Base-by-base conservation (phyloP, 148 eudicot genomes). In the Nepenthes gracilis region DNA sequence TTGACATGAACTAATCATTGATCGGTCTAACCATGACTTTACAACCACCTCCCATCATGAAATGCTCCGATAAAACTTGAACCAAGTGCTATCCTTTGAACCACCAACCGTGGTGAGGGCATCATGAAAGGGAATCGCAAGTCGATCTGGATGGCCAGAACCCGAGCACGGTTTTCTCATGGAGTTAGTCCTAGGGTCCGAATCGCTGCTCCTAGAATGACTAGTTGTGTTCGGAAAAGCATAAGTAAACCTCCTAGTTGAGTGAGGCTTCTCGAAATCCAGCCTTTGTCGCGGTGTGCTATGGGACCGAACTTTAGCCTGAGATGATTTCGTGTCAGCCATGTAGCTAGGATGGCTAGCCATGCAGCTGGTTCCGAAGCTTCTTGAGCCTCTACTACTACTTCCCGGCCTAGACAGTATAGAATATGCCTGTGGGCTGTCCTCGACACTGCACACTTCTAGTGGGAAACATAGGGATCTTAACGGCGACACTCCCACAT, bases 331-430 rank as follows among this genome's bases (percentile, higher is more conserved):
- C 10, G 66, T 63, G 14, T 53, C n/a, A 3, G 57, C 54, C 66
- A 63, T 63, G 13, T 36, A 54, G 43, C 36, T 63, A 63, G 45
- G 59, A 65, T 77, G 80, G 78, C 53, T 12, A 49, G 15, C 45
- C 45, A 40, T 40, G 8, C 8, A 49, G 53, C 53, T 11, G 11
- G 3, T 49, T 5, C 12, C 10, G 53, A 11, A 49, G 53, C 53
- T 49, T 12, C 53, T 49, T 12, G 53, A 49, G n/a, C 87, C 72
- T 59, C 65, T 71, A 12, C 74, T 60, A 67, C 81, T 72, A 52
- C 81, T 81, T 15, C 74, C 85, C 0, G 75, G 78, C 61, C 83
- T 89, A 34, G 85, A 77, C 1, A 74, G 72, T 9, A 70, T 77
- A 9, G 86, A 73, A 45, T 55, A 63, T 4, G 72, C 66, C 62